Conservation (phyloP, 257 asterid species). For the Nemophila menziesii region DNA sequence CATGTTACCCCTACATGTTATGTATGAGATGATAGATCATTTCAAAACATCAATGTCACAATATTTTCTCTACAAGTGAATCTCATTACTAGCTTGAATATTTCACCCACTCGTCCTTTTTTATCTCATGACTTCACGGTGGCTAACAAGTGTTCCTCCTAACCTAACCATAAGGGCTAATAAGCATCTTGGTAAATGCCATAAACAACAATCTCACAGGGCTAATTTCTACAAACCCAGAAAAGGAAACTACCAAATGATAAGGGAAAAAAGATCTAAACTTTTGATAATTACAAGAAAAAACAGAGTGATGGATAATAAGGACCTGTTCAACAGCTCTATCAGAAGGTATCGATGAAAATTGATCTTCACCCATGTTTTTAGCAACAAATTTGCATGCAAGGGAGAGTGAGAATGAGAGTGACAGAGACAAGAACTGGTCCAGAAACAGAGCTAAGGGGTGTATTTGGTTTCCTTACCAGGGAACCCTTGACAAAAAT, state of each 20-base stretch:
- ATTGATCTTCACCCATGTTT: constrained; percentile 28
- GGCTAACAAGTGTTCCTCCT: too few species aligned
- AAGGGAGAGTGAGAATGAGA: constrained; percentile 3
- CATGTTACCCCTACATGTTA: background rate
- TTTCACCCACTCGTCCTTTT: too few species aligned
- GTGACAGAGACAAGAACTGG: constrained; percentile 6
- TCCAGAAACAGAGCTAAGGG: constrained; percentile 13
- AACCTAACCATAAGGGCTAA: too few species aligned
- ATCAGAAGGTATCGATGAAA: constrained; percentile 16
- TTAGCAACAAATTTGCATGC: constrained; percentile 8
- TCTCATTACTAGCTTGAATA: too few species aligned
- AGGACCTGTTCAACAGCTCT: constrained; percentile 35
- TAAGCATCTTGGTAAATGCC: background rate
- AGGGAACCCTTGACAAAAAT: constrained; percentile 15
- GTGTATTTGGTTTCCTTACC: constrained; percentile 17
- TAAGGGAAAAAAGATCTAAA: background rate
- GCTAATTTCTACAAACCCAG: too few species aligned
- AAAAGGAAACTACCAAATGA: background rate
- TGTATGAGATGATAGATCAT: background rate
- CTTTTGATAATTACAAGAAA: background rate
- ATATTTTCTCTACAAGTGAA: too few species aligned
- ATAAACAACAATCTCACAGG: background rate
- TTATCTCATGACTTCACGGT: too few species aligned
- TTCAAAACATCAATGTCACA: too few species aligned
- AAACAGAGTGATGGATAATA: constrained; percentile 1